A percentile compares a stretch with the other conserved stretches of the same genome.
phyloP scores from a whole-genome alignment of 495 filamentous ascomycete genomes.

The Clavariopsis aquatica region DNA sequence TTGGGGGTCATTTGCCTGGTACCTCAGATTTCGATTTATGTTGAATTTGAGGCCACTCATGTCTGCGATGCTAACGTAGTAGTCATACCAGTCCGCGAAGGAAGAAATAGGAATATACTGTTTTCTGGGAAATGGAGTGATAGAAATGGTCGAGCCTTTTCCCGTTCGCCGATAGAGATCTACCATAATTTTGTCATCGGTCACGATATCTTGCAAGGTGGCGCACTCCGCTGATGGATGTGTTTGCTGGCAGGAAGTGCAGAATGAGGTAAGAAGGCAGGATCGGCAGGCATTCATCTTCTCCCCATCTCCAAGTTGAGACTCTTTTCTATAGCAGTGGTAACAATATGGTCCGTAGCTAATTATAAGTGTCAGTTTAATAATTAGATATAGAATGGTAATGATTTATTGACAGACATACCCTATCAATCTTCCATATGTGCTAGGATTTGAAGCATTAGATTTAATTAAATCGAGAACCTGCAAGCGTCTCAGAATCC shows the following conservation, averaged over 20 bases:
- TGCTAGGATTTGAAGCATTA: conserved; percentile 1
- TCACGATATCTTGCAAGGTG: conserved; percentile 12
- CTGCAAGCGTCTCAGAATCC: conserved; percentile 9
- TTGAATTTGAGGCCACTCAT: conserved; percentile 3
- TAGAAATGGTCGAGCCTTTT: conserved; percentile 8
- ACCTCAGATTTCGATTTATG: conserved; percentile 14
- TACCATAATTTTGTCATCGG: conserved; percentile 11
- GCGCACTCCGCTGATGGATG: conserved; percentile 18
- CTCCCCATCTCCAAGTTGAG: conserved; percentile 12
- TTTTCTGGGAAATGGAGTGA: conserved; percentile 9
- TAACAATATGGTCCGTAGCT: conserved; percentile 17
- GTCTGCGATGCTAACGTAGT: conserved; percentile 12
- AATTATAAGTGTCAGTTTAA: conserved; percentile 8
- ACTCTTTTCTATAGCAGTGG: conserved; percentile 10
- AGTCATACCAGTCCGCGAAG: conserved; percentile 15
- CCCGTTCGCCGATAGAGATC: conserved; percentile 10
- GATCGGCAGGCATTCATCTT: conserved; percentile 6
- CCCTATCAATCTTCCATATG: conserved; percentile 16
- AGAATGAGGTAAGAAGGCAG: conserved; percentile 14
- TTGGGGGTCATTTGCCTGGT: conserved; percentile 14
- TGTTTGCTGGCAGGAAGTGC: conserved; percentile 14
- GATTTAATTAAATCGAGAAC: neutral
- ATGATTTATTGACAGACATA: conserved; percentile 4
- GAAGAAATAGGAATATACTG: conserved; percentile 10
- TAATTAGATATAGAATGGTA: neutral